Percentiles rank a stretch among this genome's conserved stretches.
Conservation (phyloP, 345 rosid genomes). For the Ricinus communis region DNA sequence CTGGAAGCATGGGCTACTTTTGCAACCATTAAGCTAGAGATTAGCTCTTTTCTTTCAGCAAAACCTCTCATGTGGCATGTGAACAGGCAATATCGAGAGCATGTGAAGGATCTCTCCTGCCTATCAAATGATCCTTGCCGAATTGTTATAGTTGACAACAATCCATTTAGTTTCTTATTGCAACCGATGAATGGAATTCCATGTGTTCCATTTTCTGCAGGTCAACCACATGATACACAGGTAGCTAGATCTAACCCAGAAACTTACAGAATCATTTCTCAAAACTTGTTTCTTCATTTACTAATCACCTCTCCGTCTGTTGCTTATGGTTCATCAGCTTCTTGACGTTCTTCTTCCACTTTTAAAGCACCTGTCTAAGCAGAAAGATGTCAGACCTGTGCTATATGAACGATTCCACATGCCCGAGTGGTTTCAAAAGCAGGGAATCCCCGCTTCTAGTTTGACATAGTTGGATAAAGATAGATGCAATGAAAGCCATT, state of each 20-base stretch:
- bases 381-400: slow-evolving; percentile 72
- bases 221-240: slow-evolving; percentile 80
- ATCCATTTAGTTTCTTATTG: slow-evolving; percentile 94
- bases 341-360: slow-evolving; percentile 89
- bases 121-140: slow-evolving; percentile 71
- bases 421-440: slow-evolving; percentile 97
- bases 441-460: slow-evolving; percentile 77
- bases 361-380: slow-evolving; percentile 76
- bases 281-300: slow-evolving; percentile 5
- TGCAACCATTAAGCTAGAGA: not conserved
- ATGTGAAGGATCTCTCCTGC: slow-evolving; percentile 91
- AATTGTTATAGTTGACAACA: slow-evolving; percentile 93
- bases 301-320: slow-evolving; percentile 2
- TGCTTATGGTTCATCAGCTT: slow-evolving; percentile 52
- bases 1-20: not conserved
- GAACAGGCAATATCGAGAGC: slow-evolving; percentile 80
- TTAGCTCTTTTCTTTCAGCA: not conserved
- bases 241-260: slow-evolving; percentile 27
- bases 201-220: slow-evolving; percentile 85
- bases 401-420: slow-evolving; percentile 79
- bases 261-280: not conserved
- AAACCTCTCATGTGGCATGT: not conserved
- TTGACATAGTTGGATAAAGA: slow-evolving; percentile 29
- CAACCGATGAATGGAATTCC: slow-evolving; percentile 98
- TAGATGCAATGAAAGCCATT: not conserved